Base-by-base conservation (phyloP, 306 rosid species). In the Oxytropis ochrocephala region DNA sequence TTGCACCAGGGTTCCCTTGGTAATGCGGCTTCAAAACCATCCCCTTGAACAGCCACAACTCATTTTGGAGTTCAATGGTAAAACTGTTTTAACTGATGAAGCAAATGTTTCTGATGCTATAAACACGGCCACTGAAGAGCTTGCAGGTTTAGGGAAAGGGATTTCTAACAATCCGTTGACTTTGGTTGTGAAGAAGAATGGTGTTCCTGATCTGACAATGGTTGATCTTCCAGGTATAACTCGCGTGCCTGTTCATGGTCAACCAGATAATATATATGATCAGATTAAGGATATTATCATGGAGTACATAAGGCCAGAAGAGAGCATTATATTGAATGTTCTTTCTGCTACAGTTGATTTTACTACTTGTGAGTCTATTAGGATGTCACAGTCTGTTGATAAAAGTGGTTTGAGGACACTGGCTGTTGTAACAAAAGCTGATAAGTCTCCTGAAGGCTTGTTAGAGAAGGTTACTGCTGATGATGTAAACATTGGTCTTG, bases 181-280 rank as follows among this genome's bases (percentile, higher is more conserved):
- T 16, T 58, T 85, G 24, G 3, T 82, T 3, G 89, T 85, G 48
- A 82, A 61, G 54, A 85, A 85, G 42, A 67, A 82, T 19, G 87
- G 83, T 14, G 87, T 85, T 43, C 89, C 87, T 5, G 87, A 82
- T 46, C 49, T 85, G 0, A 64, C 89, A 0, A 82, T 85, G 89
- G 81, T 85, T 39, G 89, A 85, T 74, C 87, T 85, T 16, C 89
- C 89, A 2, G 89, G 84, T 1, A 87, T 87, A 0, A 87, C 88
- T 4, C 64, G 89, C 38, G 89, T 82, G 0, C 80, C 88, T 2
- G 92, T 85, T 35, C 84, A 73, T 8, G 88, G 88, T 0, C 89
- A 85, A 24, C 89, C 92, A 0, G 88, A 85, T 36, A 62, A 87
- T 16, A 82, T 87, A 0, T 85, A 78, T 36, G 92, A 87, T 4